phyloP scores from a whole-genome alignment of 208 protist species.

The Jaenimonas drosophilae region DNA sequence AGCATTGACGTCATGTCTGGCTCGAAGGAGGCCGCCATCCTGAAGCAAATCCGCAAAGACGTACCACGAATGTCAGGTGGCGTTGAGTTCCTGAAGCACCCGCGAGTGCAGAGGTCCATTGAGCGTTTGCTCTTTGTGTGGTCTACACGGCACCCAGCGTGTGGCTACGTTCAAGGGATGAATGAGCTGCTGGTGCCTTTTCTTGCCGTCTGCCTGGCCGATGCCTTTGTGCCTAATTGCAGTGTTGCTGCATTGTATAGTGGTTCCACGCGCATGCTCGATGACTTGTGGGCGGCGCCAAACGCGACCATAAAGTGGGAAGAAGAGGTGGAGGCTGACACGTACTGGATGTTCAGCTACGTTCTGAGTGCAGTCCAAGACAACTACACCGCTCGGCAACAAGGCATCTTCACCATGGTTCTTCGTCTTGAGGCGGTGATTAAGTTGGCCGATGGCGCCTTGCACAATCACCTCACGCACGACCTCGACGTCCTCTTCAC shows the following conservation, averaged over 20 bases:
- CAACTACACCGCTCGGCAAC: constrained; percentile 86
- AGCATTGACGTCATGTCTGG: constrained; percentile 24
- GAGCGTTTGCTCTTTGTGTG: constrained; percentile 91
- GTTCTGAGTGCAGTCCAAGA: constrained; percentile 85
- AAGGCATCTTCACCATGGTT: constrained; percentile 85
- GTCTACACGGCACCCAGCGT: constrained; percentile 88
- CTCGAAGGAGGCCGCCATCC: constrained; percentile 40
- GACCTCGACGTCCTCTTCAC: constrained; percentile 49
- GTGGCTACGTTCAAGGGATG: constrained; percentile 92
- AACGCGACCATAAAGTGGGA: constrained; percentile 11
- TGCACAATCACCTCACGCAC: constrained; percentile 44
- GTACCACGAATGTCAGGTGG: constrained; percentile 77
- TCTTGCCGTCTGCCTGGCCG: constrained; percentile 72
- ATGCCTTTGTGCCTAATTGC: constrained; percentile 4
- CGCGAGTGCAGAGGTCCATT: constrained; percentile 52
- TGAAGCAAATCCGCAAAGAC: constrained; percentile 86
- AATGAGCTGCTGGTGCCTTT: constrained; percentile 92
- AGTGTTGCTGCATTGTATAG: too few relatives aligned
- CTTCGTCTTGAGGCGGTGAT: constrained; percentile 67
- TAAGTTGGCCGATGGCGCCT: constrained; percentile 31
- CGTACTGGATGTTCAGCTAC: constrained; percentile 84
- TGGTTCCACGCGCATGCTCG: neutral
- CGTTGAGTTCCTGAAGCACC: constrained; percentile 50
- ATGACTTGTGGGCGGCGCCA: neutral
- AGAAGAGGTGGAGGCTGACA: constrained; percentile 82